Base-by-base conservation (phyloP, 495 filamentous ascomycete genomes). In the Niebla homalea region DNA sequence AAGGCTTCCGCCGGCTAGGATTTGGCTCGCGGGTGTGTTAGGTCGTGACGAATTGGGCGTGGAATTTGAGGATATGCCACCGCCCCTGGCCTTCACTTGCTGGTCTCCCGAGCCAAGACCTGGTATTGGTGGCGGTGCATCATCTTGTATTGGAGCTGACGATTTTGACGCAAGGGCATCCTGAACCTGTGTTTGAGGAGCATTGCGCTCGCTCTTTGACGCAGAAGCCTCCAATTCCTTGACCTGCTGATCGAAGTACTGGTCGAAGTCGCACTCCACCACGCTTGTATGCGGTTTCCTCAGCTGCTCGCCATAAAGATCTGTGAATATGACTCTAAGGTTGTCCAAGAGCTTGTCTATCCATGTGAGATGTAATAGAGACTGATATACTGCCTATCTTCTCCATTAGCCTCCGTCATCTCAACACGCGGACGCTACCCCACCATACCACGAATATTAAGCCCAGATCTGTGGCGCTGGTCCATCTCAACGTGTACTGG, bases 331-430 rank as follows among this genome's bases (percentile, higher is more conserved):
- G 6, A 84, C 85, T 55, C 82, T 84, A 46, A 97, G 85, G 55
- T 96, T 94, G 59, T 95, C 89, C 50, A 98, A 73, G 19, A 98
- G 84, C 64, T 89, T 90, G 61, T 97, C 92, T 55, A 97, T 87
- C 92, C 92, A 98, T 2, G 87, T 86, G 15, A 98, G 79, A 62
- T 95, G 90, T 8, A 98, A 69, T 7, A 98, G 76, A 22, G 89
- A 95, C 64, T 93, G 85, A 66, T 98, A 98, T 51, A 98, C 92
- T 47, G 90, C 92, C 90, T 98, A 59, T n/a, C 54, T 38, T 22
- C 18, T 16, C 29, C 29, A 11, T 32, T 32, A 18, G 55, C 43
- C 25, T 39, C 55, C 18, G 18, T 16, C 10, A 8, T 18, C 36
- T 26, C 10, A 2, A 3, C 35, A 26, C 16, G 19, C 40, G 18